Evolutionary conservation across 371 early-diverging fungal genomes (phyloP).

Genomic region (Coemansia sp.): DNA sequence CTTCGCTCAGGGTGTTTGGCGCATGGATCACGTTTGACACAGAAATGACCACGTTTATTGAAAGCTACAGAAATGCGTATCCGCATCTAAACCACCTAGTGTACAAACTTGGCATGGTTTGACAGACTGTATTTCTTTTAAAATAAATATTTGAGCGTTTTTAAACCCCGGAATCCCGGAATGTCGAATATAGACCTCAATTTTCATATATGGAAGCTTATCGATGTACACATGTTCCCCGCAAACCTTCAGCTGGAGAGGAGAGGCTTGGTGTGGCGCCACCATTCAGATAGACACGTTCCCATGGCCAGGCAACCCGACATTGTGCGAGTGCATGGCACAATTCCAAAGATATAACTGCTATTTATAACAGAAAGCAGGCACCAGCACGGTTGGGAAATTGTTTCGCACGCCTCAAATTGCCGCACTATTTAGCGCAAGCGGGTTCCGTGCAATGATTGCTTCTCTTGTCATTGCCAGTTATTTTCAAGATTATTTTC

Average conservation of each 20-base stretch:
- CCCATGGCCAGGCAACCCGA: not conserved
- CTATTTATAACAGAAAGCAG: not conserved
- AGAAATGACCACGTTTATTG: conserved; percentile 1
- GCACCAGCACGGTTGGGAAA: not conserved
- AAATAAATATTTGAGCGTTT: not conserved
- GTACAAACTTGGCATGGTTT: conserved; percentile 3
- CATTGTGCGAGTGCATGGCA: not conserved
- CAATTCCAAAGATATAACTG: conserved; percentile 3
- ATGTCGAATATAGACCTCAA: not conserved
- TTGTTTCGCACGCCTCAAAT: not conserved
- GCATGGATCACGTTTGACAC: conserved; percentile 3
- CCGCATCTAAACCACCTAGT: conserved; percentile 3
- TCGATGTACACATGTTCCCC: too few species aligned
- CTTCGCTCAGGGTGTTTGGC: conserved; percentile 3
- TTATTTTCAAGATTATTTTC: not conserved
- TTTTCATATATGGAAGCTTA: too few species aligned
- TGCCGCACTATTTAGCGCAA: too few species aligned
- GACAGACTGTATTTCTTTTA: not conserved
- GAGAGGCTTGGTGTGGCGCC: conserved; percentile 6
- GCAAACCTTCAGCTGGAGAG: not conserved
- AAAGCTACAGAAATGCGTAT: not conserved
- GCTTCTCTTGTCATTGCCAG: too few species aligned
- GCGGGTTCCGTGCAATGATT: too few species aligned
- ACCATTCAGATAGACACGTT: too few species aligned
- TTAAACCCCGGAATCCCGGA: too few species aligned